Base-by-base conservation (phyloP, 768 basidiomycete species). In the Rhizopogon sp. region DNA sequence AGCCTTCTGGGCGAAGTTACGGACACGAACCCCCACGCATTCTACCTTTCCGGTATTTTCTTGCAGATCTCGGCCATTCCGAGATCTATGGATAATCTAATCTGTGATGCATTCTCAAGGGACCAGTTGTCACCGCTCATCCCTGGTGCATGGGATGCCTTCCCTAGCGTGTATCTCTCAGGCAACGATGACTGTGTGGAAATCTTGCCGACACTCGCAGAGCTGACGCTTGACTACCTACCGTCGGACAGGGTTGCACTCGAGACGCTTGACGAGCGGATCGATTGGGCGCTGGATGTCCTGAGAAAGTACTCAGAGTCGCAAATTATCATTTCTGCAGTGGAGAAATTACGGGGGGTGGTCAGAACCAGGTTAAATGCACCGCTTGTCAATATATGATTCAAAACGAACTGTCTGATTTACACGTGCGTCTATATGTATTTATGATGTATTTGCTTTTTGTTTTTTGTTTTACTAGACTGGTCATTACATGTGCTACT, bases 101-200 rank as follows among this genome's bases (percentile, higher is more conserved):
- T 37, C 8, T 8, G 22, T 37, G 22, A 37, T 16, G 31, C 16
- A 20, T 49, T 49, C 47, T 49, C 47, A 49, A 49, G 47, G 35
- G 47, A 35, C 4, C 16, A 49, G 39, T 25, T 49, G 22, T 37
- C 47, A 8, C 22, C 35, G 22, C 35, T 37, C 35, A 22, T 49
- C 35, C 35, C 35, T 22, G 14, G 47, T 16, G 47, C 47, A 49
- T 49, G 47, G 47, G 47, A 49, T 49, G 47, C 47, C 5, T 37
- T 49, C 35, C 47, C 47, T 37, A 22, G 47, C 22, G 47, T 49
- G 5, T 49, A 49, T 49, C 47, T 49, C 47, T 49, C 47, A 49
- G 35, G 47, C 35, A 25, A 37, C 14, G 33, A 49, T 16, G 47
- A 49, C 22, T 49, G 47, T 22, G 47, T 49, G 47, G 47, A 49